Conservation (phyloP, 768 basidiomycete genomes). For the Lentinula sp. region DNA sequence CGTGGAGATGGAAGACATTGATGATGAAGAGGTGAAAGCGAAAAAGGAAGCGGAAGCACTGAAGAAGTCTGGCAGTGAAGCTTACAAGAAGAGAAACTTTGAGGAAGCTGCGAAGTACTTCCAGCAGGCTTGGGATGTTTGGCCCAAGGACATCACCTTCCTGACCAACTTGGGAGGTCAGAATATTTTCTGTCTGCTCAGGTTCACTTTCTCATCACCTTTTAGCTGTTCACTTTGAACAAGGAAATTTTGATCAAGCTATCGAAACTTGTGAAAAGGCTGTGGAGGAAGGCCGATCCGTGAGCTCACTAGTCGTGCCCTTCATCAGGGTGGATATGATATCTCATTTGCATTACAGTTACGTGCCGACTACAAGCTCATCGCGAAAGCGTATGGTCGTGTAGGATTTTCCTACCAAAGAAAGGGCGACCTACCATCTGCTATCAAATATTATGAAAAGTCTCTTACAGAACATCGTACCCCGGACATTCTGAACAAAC, state of each 20-base stretch:
- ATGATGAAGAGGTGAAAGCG: slow-evolving; percentile 62
- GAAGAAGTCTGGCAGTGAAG: slow-evolving; percentile 72
- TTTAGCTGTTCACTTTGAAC: slow-evolving; percentile 87
- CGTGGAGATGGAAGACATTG: slow-evolving; percentile 61
- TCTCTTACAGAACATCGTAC: slow-evolving; percentile 96
- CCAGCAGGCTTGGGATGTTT: slow-evolving; percentile 85
- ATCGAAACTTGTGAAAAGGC: slow-evolving; percentile 94
- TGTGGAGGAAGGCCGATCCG: slow-evolving; percentile 88
- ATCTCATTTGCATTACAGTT: slow-evolving; percentile 33
- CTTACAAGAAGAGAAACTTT: slow-evolving; percentile 86
- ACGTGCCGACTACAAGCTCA: slow-evolving; percentile 89
- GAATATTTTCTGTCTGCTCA: slow-evolving; percentile 12
- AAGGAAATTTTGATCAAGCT: slow-evolving; percentile 85
- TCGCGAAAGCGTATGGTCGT: slow-evolving; percentile 93
- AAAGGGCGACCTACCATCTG: slow-evolving; percentile 67
- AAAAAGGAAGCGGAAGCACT: slow-evolving; percentile 76
- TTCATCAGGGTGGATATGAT: not conserved
- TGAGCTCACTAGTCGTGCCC: slow-evolving; percentile 22
- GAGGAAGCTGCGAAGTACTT: slow-evolving; percentile 71
- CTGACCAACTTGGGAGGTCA: slow-evolving; percentile 84
- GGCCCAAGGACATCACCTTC: slow-evolving; percentile 91
- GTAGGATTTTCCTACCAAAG: slow-evolving; percentile 80
- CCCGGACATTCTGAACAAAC: slow-evolving; percentile 84
- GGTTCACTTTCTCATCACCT: slow-evolving; percentile 1
- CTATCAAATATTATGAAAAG: slow-evolving; percentile 91